Base-by-base conservation (phyloP, 495 filamentous ascomycete genomes). In the Talaromyces liani region DNA sequence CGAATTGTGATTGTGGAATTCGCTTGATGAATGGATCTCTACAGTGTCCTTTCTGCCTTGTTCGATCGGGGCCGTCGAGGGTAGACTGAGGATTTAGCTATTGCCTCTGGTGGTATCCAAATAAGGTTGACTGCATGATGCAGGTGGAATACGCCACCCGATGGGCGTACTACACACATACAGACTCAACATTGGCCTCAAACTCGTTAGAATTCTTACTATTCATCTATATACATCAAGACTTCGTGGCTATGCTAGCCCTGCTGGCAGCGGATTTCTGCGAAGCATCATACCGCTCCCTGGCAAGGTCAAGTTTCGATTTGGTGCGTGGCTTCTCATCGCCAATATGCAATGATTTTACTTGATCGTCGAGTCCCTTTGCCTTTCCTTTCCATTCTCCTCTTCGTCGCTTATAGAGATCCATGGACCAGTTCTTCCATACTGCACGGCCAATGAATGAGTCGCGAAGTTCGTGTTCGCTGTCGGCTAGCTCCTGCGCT, bases 351-450 rank as follows among this genome's bases (percentile, higher is more conserved):
- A 53, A 60, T 45, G 71, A 68, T 6, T 41, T 62, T 22, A 69
- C 56, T 49, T 63, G 64, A n/a, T 73, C 67, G 9, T 58, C 56
- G 53, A 71, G 56, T 2, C 72, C 84, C 76, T 88, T 90, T 16
- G 85, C 87, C 73, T 85, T 85, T 22, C 76, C 73, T 29, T 87
- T 81, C 91, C 91, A 95, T 39, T 92, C 88, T 22, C 75, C 79
- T 45, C 85, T 75, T 57, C 84, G 78, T 55, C 85, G 77, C 66
- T 88, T 90, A 75, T 88, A 98, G 24, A 93, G 69, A 74, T 98
- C 94, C 77, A 96, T 92, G 60, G 82, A 84, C 95, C 94, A 98
- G 65, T 94, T 91, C 61, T 88, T 79, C 93, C 92, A 97, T 10
- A 96, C 91, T 3, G 87, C 88, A 6, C 92, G 78, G 3, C 94